phyloP scores from a whole-genome alignment of 2,329 filamentous ascomycete genomes.

The Coniochaeta prunicola region DNA sequence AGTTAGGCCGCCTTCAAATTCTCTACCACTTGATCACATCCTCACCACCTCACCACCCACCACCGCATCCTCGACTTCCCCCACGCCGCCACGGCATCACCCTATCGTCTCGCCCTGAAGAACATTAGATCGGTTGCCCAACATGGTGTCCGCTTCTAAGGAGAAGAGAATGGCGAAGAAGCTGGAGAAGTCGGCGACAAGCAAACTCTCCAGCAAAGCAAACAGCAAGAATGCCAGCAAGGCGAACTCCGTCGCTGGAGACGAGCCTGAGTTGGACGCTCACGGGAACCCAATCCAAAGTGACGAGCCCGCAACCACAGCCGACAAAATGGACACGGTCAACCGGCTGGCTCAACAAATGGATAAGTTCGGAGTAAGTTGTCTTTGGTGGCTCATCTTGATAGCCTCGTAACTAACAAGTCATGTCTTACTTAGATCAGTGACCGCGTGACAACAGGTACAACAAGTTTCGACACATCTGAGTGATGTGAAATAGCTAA shows the following conservation, averaged over 20 bases:
- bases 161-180: slow-evolving; percentile 67
- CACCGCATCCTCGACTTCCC: neutral
- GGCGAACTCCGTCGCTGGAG: slow-evolving; percentile 62
- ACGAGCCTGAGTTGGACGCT: slow-evolving; percentile 58
- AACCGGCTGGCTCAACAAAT: slow-evolving; percentile 87
- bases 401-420: neutral
- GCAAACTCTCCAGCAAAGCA: slow-evolving; percentile 59
- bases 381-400: slow-evolving; percentile 55
- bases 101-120: too few species aligned
- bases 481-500: neutral
- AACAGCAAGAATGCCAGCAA: slow-evolving; percentile 59
- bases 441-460: neutral
- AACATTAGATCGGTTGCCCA: slow-evolving; percentile 17
- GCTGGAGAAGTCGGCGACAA: slow-evolving; percentile 66
- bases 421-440: neutral
- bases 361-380: slow-evolving; percentile 88
- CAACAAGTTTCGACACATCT: neutral
- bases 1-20: neutral
- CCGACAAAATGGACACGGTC: slow-evolving; percentile 70
- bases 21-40: too few species aligned
- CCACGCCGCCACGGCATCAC: neutral
- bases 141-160: slow-evolving; percentile 63
- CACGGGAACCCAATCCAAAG: slow-evolving; percentile 48
- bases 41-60: too few species aligned
- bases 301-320: slow-evolving; percentile 62